A percentile compares a stretch with the other conserved stretches of the same genome.
Evolutionary conservation across 108 stramenopile genomes (phyloP).

Genomic region (Cyclostephanos tholiformis): DNA sequence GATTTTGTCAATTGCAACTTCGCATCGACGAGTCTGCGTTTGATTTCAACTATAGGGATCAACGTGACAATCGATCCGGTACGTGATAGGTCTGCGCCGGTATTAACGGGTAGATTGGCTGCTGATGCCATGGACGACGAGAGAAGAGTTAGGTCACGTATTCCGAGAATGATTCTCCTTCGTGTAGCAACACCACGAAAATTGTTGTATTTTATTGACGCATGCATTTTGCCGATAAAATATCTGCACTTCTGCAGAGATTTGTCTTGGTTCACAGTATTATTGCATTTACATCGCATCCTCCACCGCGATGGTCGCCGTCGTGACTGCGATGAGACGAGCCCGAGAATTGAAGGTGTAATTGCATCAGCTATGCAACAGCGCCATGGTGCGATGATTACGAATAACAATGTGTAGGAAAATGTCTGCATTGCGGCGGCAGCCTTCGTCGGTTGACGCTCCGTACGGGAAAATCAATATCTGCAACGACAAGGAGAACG

Average conservation of each 20-base stretch:
- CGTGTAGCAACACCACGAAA: background rate
- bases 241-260: background rate
- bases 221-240: background rate
- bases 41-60: conserved; percentile 58
- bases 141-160: background rate
- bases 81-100: conserved; percentile 60
- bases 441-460: background rate
- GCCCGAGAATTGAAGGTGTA: background rate
- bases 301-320: background rate
- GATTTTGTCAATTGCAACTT: conserved; percentile 24
- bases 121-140: conserved; percentile 31
- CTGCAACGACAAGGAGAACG: no score
- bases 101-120: conserved; percentile 65
- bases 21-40: conserved; percentile 27
- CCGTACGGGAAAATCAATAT: no score
- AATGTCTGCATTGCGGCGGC: background rate
- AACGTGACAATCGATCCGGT: conserved; percentile 65
- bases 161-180: background rate
- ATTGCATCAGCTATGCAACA: background rate
- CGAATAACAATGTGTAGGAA: background rate
- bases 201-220: background rate
- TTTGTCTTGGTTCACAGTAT: background rate
- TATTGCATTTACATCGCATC: background rate
- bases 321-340: background rate
- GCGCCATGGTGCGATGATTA: background rate